Base-by-base conservation (phyloP, 495 filamentous ascomycete species). In the Clohesyomyces aquaticus region DNA sequence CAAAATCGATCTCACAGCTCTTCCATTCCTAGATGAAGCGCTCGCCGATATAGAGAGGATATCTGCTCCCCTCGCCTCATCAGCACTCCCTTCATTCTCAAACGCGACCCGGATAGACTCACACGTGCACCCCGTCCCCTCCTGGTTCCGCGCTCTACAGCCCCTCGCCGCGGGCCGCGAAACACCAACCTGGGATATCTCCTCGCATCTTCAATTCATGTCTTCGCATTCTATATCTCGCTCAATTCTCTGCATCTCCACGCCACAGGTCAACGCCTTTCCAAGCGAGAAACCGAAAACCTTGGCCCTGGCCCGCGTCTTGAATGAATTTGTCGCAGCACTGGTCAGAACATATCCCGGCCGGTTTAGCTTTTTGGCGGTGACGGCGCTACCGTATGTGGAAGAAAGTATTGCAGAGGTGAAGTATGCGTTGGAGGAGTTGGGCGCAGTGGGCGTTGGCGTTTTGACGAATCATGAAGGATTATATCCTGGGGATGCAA, bases 401-500 rank as follows among this genome's bases (percentile, higher is more conserved):
- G 54, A 68, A 22, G 54, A 65, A 22, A 51, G 58, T 12, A 53
- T 70, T 2, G 52, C 11, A 11, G 70, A 72, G 41, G 57, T 65
- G 9, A 41, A 45, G 14, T 70, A 72, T 50, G 70, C 70, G n/a
- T 14, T 67, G 29, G 63, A 60, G 21, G 41, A 68, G 21, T 53
- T 72, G 14, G 61, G 58, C 6, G 70, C 70, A 9, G 52, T 58
- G 3, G 70, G 70, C 4, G 55, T 68, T 1, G 67, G 63, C 0
- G 61, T 70, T 1, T 50, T 72, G 55, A 67, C 67, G 12, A 72
- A 72, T 50, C 70, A 72, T 51, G 67, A 72, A 19, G 70, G 63
- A 1, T 41, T 67, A 23, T 72, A 72, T 49, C 60, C 59, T 1
- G 70, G 70, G 9, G 65, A 68, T 45, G 21, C 38, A 18, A 27